A percentile compares a stretch with the other conserved stretches of the same genome.
These are phyloP conservation scores for Biscutella laevigata DNA, from an alignment of 441 rosid species.

Conservation along the genomic window DNA sequence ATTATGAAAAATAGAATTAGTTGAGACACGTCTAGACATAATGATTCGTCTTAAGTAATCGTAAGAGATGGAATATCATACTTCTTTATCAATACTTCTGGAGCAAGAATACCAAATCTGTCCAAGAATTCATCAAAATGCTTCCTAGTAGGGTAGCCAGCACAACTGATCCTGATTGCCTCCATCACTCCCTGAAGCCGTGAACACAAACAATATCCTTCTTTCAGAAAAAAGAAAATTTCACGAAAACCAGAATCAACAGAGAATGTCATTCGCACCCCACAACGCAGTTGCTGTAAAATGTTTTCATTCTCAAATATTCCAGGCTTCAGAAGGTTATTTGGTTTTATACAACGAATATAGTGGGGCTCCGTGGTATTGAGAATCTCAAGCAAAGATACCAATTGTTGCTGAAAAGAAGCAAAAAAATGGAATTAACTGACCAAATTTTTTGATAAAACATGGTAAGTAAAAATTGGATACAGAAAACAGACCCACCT, in stretches of 20 bases:
- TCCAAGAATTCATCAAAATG: conserved; percentile 79
- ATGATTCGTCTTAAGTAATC: not conserved
- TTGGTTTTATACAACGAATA: conserved; percentile 99
- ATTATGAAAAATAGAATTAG: conserved; percentile 14
- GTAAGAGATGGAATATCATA: conserved; percentile 23
- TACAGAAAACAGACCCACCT: conserved; percentile 46
- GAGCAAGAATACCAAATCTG: conserved; percentile 87
- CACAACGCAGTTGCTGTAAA: conserved; percentile 91
- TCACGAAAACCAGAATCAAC: not conserved
- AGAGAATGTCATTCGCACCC: conserved; percentile 55
- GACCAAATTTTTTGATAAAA: conserved; percentile 8
- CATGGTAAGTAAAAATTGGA: not conserved
- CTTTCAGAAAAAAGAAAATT: not conserved
- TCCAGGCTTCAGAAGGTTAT: conserved; percentile 92
- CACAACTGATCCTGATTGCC: conserved; percentile 98
- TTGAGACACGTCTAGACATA: not conserved
- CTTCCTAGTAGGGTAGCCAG: conserved; percentile 94
- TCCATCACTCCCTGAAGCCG: conserved; percentile 90
- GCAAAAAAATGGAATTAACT: conserved; percentile 19
- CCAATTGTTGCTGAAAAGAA: conserved; percentile 80
- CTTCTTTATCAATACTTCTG: conserved; percentile 83
- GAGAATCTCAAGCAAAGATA: conserved; percentile 82
- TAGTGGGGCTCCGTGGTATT: no score
- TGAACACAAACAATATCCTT: conserved; percentile 5
- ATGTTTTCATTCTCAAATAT: conserved; percentile 85